Evolutionary conservation across 2,329 filamentous ascomycete genomes (phyloP).

Genomic region (Massarina eburnea): DNA sequence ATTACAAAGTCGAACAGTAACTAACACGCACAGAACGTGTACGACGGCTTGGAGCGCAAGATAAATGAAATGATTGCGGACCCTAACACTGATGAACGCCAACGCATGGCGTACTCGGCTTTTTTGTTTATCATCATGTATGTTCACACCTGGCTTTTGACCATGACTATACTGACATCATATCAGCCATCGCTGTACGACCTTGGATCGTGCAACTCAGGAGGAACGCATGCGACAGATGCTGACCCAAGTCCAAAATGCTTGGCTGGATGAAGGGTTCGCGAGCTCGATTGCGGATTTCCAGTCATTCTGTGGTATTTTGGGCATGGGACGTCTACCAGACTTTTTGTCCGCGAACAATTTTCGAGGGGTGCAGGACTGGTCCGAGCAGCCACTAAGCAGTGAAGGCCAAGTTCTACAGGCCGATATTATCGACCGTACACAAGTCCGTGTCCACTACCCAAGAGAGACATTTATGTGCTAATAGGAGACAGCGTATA

Average conservation of each 20-base stretch:
- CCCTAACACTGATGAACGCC: conserved; percentile 75
- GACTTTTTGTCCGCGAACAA: conserved; percentile 73
- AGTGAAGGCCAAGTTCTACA: conserved; percentile 78
- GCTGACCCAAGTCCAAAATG: conserved; percentile 75
- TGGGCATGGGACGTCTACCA: conserved; percentile 79
- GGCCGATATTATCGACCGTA: conserved; percentile 72
- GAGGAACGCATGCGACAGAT: conserved; percentile 74
- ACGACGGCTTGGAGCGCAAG: conserved; percentile 80
- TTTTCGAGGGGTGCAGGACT: conserved; percentile 77
- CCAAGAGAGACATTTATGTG: conserved; percentile 22
- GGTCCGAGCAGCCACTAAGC: conserved; percentile 77
- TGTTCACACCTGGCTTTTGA: conserved; percentile 21
- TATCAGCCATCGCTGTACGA: conserved; percentile 73
- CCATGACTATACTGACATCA: conserved; percentile 5
- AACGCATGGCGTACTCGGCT: conserved; percentile 81
- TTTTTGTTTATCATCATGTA: conserved; percentile 92
- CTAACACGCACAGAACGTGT: conserved; percentile 64
- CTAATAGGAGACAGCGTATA: conserved; percentile 56
- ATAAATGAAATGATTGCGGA: conserved; percentile 78
- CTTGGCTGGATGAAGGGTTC: conserved; percentile 76
- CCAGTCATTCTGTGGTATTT: conserved; percentile 73
- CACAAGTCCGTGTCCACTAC: conserved; percentile 51
- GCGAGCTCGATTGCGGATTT: conserved; percentile 72
- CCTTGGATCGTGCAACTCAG: conserved; percentile 70
- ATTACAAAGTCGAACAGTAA: background rate